These are phyloP conservation scores for Sporisorium exsertum DNA, from an alignment of 1,284 basidiomycete genomes.

Conservation along the genomic window DNA sequence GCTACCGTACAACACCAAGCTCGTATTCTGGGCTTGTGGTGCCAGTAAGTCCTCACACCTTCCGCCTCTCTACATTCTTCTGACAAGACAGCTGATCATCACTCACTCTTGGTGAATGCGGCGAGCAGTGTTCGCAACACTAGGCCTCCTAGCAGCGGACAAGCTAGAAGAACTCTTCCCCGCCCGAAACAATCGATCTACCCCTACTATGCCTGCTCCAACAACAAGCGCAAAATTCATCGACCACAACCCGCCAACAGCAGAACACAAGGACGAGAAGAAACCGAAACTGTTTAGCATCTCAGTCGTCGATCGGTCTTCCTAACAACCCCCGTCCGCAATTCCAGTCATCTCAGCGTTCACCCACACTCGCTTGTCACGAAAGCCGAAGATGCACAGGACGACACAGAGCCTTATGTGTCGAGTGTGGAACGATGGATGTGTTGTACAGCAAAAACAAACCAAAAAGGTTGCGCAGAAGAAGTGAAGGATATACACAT, in stretches of 20 bases:
- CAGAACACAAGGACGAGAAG: neutral
- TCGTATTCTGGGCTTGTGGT: slow-evolving; percentile 39
- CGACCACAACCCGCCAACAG: neutral
- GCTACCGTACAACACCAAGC: slow-evolving; percentile 36
- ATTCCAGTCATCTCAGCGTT: neutral
- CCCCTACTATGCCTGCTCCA: neutral
- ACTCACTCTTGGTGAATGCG: neutral
- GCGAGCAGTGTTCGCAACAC: slow-evolving; percentile 23
- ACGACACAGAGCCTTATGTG: neutral
- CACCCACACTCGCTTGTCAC: too few species aligned
- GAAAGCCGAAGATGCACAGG: neutral
- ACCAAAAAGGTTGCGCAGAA: neutral
- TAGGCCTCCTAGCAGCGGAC: slow-evolving; percentile 36
- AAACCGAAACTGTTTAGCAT: slow-evolving; percentile 35
- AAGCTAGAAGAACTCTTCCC: slow-evolving; percentile 44
- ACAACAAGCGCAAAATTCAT: slow-evolving; percentile 12
- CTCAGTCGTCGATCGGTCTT: slow-evolving; percentile 33
- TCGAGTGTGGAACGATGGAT: neutral
- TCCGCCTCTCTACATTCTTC: neutral
- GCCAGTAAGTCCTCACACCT: slow-evolving; percentile 23
- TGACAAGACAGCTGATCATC: neutral
- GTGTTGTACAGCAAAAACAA: neutral
- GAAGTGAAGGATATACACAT: neutral
- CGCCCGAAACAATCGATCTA: slow-evolving; percentile 25
- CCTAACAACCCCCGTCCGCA: neutral